A percentile compares a stretch with the other conserved stretches of the same genome.
Evolutionary conservation across 345 rosid genomes (phyloP).

Genomic region (Rhizophora apiculata): DNA sequence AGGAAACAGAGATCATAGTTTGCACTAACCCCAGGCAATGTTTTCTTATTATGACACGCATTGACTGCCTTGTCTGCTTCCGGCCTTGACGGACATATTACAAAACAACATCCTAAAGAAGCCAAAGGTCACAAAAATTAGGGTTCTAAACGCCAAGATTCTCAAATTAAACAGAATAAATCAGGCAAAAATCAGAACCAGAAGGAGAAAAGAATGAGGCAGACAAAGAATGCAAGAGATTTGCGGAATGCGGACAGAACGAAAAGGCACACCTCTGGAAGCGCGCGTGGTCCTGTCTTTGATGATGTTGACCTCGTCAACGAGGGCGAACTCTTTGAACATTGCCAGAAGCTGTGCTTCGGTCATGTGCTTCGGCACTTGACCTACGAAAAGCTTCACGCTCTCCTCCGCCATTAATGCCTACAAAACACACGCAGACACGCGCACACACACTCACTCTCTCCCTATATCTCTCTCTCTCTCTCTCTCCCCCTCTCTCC

Average conservation of each 20-base stretch:
- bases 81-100: conserved; percentile 84
- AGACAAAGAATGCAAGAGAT: neutral
- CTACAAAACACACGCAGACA: conserved; percentile 12
- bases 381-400: conserved; percentile 98
- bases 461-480: conserved; percentile 15
- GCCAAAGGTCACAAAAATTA: conserved; percentile 32
- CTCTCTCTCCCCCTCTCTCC: neutral
- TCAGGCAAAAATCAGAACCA: conserved; percentile 17
- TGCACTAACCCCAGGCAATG: conserved; percentile 85
- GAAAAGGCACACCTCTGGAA: conserved; percentile 60
- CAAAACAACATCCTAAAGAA: conserved; percentile 80
- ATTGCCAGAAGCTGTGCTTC: conserved; percentile 82
- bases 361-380: conserved; percentile 95
- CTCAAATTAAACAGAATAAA: conserved; percentile 30
- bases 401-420: conserved; percentile 83
- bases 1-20: neutral
- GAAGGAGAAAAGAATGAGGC: neutral
- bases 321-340: conserved; percentile 85
- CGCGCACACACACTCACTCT: conserved; percentile 13
- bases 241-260: conserved; percentile 5
- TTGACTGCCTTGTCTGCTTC: conserved; percentile 97
- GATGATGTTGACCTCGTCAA: conserved; percentile 98
- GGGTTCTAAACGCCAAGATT: conserved; percentile 49
- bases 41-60: conserved; percentile 92
- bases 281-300: conserved; percentile 87